These are phyloP conservation scores for Teratosphaeria destructans DNA, from an alignment of 2,329 filamentous ascomycete species.

Conservation along the genomic window DNA sequence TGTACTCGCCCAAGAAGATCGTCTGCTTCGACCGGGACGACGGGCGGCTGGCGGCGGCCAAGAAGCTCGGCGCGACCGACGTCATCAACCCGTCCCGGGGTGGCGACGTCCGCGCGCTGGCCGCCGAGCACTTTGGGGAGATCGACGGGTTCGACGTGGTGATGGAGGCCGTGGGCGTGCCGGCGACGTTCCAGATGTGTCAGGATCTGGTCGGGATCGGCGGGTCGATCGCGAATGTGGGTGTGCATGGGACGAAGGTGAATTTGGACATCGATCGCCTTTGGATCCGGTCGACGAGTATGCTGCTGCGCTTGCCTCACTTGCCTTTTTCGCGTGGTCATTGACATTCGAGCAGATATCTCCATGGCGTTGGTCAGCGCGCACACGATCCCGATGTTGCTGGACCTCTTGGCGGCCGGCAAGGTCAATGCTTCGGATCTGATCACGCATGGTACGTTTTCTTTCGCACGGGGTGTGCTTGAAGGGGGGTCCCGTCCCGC, in stretches of 20 bases:
- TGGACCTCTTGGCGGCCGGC: slow-evolving; percentile 14
- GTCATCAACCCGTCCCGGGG: slow-evolving; percentile 24
- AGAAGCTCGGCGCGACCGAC: slow-evolving; percentile 40
- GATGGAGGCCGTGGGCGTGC: slow-evolving; percentile 48
- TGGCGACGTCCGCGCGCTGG: slow-evolving; percentile 26
- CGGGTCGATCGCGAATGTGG: slow-evolving; percentile 47
- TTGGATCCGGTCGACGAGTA: slow-evolving; percentile 43
- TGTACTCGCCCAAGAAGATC: slow-evolving; percentile 44
- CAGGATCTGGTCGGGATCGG: slow-evolving; percentile 45
- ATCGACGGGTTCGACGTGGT: slow-evolving; percentile 47
- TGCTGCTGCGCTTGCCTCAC: neutral
- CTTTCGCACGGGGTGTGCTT: neutral
- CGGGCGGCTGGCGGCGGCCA: slow-evolving; percentile 38
- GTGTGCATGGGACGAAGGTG: slow-evolving; percentile 46
- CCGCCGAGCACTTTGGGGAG: slow-evolving; percentile 36
- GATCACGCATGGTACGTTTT: slow-evolving; percentile 12
- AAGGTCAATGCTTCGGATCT: slow-evolving; percentile 15
- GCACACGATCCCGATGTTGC: slow-evolving; percentile 17
- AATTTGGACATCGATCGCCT: slow-evolving; percentile 43
- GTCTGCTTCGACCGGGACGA: slow-evolving; percentile 44
- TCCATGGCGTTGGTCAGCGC: slow-evolving; percentile 18
- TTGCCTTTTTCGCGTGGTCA: neutral
- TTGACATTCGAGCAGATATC: slow-evolving; percentile 2
- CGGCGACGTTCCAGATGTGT: slow-evolving; percentile 42
- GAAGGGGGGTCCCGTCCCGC: neutral